Conservation (phyloP, 441 rosid species). For the Isatis lusitanica region DNA sequence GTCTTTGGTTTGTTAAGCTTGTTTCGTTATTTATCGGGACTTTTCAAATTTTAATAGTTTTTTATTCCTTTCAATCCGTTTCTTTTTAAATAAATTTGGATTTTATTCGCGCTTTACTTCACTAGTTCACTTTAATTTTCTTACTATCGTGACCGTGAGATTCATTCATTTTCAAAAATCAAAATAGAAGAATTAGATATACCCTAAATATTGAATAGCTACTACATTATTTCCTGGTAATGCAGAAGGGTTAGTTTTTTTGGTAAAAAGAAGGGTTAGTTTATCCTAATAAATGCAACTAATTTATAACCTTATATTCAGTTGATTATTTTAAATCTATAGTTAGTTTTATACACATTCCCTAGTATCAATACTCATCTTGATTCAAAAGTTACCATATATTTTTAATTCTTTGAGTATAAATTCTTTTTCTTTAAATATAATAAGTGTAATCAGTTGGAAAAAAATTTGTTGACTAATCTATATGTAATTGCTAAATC, state of each 20-base stretch:
- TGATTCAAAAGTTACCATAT: not conserved
- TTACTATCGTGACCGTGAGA: not conserved
- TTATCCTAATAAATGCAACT: not conserved
- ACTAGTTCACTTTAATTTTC: not conserved
- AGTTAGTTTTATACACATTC: not conserved
- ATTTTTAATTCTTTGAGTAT: not conserved
- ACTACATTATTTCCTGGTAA: not conserved
- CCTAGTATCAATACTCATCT: not conserved
- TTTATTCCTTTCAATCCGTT: not conserved
- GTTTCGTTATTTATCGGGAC: conserved; percentile 40
- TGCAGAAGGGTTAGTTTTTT: not conserved
- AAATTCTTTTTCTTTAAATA: not conserved
- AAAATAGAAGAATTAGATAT: not conserved
- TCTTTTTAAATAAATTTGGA: not conserved
- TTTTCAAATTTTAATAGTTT: not conserved
- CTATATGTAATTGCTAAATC: not conserved
- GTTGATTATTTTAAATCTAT: not conserved
- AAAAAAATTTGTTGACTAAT: not conserved
- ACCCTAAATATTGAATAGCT: not conserved
- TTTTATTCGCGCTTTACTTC: conserved; percentile 18
- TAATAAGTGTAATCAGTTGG: not conserved
- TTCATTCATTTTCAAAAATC: not conserved
- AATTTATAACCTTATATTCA: not conserved
- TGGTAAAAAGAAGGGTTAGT: no score
- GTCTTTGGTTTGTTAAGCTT: conserved; percentile 33